Evolutionary conservation across 805 yeast species (phyloP).

Genomic region (Pichia californica): DNA sequence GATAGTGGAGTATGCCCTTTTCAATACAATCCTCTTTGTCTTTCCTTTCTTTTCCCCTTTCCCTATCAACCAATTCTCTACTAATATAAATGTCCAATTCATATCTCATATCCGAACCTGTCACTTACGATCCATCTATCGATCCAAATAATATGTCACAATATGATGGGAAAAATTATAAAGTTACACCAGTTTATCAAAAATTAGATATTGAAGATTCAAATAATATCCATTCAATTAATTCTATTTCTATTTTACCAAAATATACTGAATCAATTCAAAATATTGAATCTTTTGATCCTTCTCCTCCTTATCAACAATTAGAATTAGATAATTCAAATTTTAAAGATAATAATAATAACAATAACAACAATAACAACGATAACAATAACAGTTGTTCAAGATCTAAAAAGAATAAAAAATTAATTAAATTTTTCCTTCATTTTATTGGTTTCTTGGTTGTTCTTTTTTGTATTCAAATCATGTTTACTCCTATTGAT

Average conservation of each 20-base stretch:
- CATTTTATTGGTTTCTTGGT: neutral
- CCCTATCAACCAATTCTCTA: too few relatives aligned
- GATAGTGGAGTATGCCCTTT: too few relatives aligned
- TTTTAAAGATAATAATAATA: neutral
- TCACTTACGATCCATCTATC: conserved; percentile 25
- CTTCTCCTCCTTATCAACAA: neutral
- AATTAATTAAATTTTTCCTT: neutral
- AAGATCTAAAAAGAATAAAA: neutral
- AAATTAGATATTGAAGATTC: too few relatives aligned
- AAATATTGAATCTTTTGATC: neutral
- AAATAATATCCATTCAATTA: too few relatives aligned
- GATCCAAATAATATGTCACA: conserved; percentile 29
- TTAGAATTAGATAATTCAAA: neutral
- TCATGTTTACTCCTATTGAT: neutral
- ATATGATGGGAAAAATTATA: conserved; percentile 27
- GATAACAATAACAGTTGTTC: neutral
- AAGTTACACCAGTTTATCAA: conserved; percentile 15
- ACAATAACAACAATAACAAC: neutral
- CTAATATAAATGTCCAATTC: neutral
- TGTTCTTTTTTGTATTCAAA: neutral
- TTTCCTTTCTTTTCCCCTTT: too few relatives aligned
- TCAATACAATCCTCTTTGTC: too few relatives aligned
- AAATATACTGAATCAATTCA: neutral
- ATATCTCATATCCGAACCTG: conserved; percentile 15
- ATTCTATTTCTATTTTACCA: neutral